Evolutionary conservation across 2,329 filamentous ascomycete species (phyloP), one percentile per base, ranked within the genome.

Genomic region (Trichoderma gracile): DNA sequence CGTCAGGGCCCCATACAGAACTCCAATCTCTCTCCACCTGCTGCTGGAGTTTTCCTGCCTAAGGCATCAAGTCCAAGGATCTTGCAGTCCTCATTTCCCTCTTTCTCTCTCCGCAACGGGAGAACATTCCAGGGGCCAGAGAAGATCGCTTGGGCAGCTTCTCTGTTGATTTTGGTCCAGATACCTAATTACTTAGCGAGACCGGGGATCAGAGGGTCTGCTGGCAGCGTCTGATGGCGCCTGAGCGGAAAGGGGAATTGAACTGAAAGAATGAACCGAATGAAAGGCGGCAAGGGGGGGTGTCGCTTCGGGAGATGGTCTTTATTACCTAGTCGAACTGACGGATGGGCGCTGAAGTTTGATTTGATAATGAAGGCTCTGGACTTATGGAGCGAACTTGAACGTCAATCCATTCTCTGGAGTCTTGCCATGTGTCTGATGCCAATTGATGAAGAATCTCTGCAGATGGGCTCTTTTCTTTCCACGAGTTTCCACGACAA

Each of bases 381-480:
- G n/a, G n/a, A n/a, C n/a, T 9, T 9, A 33, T 10, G 30, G 10
- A 33, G 30, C 30, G 30, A 14, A 14, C 33, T 38, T 12, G 33
- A 14, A 38, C 33, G 12, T 12, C 10, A 38, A 14, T 38, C 25
- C 64, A 57, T 47, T 25, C 27, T 45, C 40, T 47, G 42, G 27
- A 30, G 47, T 42, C 27, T 30, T 63, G 60, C 53, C 43, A 64
- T 58, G 53, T 56, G 61, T 54, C 52, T 46, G 53, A 58, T 30
- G 61, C 54, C 52, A 57, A 64, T 64, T 64, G 61, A 64, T 38
- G 61, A 64, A 64, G 60, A 57, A 42, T 23, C 23, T 15, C 10
- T 50, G 56, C 55, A 33, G 19, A 33, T 53, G 43, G 17, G 15
- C 33, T 21, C 45, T 54, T 52, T n/a, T 14, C 30, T 43, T 62